Conservation (phyloP, 345 rosid genomes). For the Erodium maritimum region DNA sequence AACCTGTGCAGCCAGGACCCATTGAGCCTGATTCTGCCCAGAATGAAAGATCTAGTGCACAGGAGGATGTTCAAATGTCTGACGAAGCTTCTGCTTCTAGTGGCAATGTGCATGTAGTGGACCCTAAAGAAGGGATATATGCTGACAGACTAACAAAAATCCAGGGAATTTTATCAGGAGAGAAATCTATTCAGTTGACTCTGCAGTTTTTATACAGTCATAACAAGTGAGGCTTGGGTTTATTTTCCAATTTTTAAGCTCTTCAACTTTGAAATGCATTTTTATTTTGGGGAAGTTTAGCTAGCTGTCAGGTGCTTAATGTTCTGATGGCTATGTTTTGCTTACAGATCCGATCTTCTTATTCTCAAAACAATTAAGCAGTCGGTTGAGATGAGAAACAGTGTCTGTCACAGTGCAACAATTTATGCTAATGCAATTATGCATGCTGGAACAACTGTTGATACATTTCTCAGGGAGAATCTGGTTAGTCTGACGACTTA, state of each 20-base stretch:
- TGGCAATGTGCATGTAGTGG: slow-evolving; percentile 28
- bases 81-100: slow-evolving; percentile 53
- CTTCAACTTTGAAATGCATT: neutral
- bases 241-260: slow-evolving; percentile 1
- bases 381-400: slow-evolving; percentile 96
- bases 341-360: slow-evolving; percentile 79
- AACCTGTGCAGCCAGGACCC: slow-evolving; percentile 39
- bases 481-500: slow-evolving; percentile 31
- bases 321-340: slow-evolving; percentile 10
- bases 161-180: slow-evolving; percentile 88
- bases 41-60: slow-evolving; percentile 38
- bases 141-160: slow-evolving; percentile 80
- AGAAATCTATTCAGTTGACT: slow-evolving; percentile 86
- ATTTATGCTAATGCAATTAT: slow-evolving; percentile 95
- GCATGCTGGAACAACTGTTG: slow-evolving; percentile 99
- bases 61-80: slow-evolving; percentile 70
- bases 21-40: slow-evolving; percentile 32
- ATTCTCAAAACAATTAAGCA: slow-evolving; percentile 93
- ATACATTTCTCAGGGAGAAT: slow-evolving; percentile 95
- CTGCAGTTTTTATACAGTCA: slow-evolving; percentile 88
- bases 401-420: slow-evolving; percentile 98
- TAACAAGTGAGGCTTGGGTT: slow-evolving; percentile 51
- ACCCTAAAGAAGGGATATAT: slow-evolving; percentile 52
- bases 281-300: neutral
- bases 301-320: neutral